Evolutionary conservation across 306 rosid species (phyloP), one percentile per base, ranked within the genome.

Genomic region (Quercus ilex): DNA sequence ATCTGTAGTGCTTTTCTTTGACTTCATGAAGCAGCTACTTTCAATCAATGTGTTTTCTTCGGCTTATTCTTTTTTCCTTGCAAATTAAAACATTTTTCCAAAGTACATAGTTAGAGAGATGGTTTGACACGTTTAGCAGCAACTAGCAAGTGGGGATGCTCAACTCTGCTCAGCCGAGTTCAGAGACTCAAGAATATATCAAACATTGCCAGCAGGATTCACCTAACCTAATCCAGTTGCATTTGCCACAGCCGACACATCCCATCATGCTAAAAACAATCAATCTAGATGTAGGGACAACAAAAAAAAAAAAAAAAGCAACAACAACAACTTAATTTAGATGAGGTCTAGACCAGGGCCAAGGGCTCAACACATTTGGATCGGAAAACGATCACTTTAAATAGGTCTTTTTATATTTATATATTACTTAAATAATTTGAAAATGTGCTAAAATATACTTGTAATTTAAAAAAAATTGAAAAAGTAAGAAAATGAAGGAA

Each of bases 401-500:
- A 8, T 2, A 2, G 0, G 46, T 8, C 11, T 41, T 41, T 41
- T 7, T 41, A 41, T 41, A 8, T 8, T 41, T 41, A 38, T 2
- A 38, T 38, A 38, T 38, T 2, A 38, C 0, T 38, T 7, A 41
- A 41, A 41, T 41, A 41, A 41, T 8, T 7, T 8, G 1, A 2
- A 41, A 41, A 0, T 41, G 1, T 41, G 2, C 0, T 41, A 41
- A 41, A 41, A 7, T 41, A 8, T 41, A 2, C 11, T 41, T 8
- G 0, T 41, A 41, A 0, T 8, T 8, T 0, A 8, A 41, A 38
- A 38, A 7, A 41, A 0, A 0, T 38, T 41, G 0, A 8, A 41
- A 7, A 38, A 41, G 0, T 2, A 1, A 38, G 0, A 38, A 38
- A 38, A 38, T 38, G 0, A 0, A 0, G 0, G 0, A 38, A 41